Base-by-base conservation (phyloP, 306 rosid genomes). In the Quercus mongolica region DNA sequence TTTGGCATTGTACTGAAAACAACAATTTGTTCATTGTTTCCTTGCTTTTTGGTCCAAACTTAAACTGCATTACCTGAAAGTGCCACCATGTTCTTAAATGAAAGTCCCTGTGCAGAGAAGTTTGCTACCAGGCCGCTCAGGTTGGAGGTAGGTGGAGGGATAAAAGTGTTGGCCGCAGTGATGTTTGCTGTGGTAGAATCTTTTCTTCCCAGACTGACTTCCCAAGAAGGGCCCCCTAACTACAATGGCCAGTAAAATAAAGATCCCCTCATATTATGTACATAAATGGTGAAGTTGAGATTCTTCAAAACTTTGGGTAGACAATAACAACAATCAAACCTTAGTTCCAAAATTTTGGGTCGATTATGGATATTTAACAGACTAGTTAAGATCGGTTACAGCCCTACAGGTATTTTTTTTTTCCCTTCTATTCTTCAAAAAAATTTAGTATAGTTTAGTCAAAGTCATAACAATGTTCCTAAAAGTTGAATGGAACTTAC, bases 141-240 rank as follows among this genome's bases (percentile, higher is more conserved):
- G 57, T 49, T 77, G 46, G 81, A 31, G 4, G 2, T 41, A 4
- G 92, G 89, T 5, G 52, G 71, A 1, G 92, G 94, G 49, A 90
- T 75, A 74, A 31, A 72, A 4, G 58, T 79, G 38, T 88, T 86
- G 63, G 92, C 94, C 30, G 75, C 85, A 80, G 59, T 51, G 33
- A 78, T 83, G 80, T 82, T 90, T 44, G 92, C 94, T 41, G 87
- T 88, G 13, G 79, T 83, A 4, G 92, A 88, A 72, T 90, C 94
- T 78, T 89, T 88, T 81, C 94, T 88, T 80, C 92, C 92, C 84
- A 88, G 83, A 0, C 76, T 55, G 72, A 88, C 87, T 73, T 86
- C 65, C 94, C 94, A 90, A 0, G 82, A 79, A 62, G 92, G 94
- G 6, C 94, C 92, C 51, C 90, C 90, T 59, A 90, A 82, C 92